These are phyloP conservation scores for Yamadazyma takamatsuzukensis DNA, from an alignment of 805 yeast species.

Conservation along the genomic window DNA sequence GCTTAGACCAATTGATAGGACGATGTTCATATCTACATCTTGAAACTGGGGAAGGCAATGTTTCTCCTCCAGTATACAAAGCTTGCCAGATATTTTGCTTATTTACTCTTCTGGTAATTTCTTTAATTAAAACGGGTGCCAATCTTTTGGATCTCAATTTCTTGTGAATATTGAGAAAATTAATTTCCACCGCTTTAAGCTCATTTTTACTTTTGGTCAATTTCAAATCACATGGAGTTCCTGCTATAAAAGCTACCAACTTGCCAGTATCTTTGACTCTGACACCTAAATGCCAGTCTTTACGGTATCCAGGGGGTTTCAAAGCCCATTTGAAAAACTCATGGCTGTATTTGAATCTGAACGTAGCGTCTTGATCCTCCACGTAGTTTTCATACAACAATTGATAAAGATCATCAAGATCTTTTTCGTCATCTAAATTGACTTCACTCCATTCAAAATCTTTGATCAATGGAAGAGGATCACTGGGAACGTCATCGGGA, in stretches of 20 bases:
- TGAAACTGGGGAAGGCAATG: conserved; percentile 88
- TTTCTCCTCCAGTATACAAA: conserved; percentile 86
- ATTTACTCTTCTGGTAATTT: conserved; percentile 90
- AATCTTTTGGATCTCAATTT: conserved; percentile 88
- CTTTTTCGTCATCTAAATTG: conserved; percentile 50
- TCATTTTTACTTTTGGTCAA: conserved; percentile 48
- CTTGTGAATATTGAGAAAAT: conserved; percentile 91
- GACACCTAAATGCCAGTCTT: conserved; percentile 92
- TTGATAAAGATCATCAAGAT: conserved; percentile 74
- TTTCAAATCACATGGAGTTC: conserved; percentile 70
- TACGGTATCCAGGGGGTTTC: conserved; percentile 87
- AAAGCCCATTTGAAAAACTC: conserved; percentile 90
- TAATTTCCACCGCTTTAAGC: conserved; percentile 77
- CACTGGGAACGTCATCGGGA: conserved; percentile 66
- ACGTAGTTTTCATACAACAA: conserved; percentile 87
- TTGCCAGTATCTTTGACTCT: conserved; percentile 73
- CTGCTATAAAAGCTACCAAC: conserved; percentile 89
- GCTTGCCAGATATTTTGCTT: conserved; percentile 90
- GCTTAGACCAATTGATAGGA: conserved; percentile 86
- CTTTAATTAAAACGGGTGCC: conserved; percentile 91
- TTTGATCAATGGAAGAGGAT: conserved; percentile 65
- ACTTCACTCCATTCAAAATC: conserved; percentile 90
- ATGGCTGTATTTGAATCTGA: conserved; percentile 84
- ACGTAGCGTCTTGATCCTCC: conserved; percentile 88
- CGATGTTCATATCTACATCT: conserved; percentile 90